Evolutionary conservation across 2,329 filamentous ascomycete species (phyloP).

Genomic region (Myriosclerotinia duriaeana): DNA sequence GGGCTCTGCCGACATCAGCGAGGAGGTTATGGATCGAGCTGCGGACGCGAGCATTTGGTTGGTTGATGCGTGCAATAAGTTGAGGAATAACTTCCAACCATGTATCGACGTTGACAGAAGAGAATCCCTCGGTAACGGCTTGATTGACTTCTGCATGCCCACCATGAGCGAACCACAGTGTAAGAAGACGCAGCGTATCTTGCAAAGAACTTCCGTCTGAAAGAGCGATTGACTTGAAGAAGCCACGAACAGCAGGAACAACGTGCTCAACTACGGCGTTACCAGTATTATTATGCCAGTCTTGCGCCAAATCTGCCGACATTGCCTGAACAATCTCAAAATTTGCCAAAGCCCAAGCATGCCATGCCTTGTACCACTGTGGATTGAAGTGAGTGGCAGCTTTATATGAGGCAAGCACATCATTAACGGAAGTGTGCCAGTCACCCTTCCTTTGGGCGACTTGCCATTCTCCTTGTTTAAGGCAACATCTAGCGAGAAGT

Average conservation of each 20-base stretch:
- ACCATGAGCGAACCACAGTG: constrained; percentile 94
- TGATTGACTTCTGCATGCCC: constrained; percentile 83
- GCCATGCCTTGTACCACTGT: constrained; percentile 98
- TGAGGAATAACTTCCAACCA: constrained; percentile 99
- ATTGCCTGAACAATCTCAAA: constrained; percentile 93
- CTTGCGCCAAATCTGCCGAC: constrained; percentile 43
- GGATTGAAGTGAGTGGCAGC: constrained; percentile 93
- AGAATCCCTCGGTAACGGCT: constrained; percentile 86
- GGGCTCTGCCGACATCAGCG: constrained; percentile 86
- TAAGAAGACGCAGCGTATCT: constrained; percentile 87
- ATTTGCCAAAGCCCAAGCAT: constrained; percentile 96
- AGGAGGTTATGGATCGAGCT: constrained; percentile 89
- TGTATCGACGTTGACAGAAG: constrained; percentile 90
- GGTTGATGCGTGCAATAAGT: constrained; percentile 94
- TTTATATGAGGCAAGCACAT: constrained; percentile 87
- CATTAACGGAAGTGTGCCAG: constrained; percentile 85
- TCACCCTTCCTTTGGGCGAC: constrained; percentile 80
- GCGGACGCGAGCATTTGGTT: constrained; percentile 85
- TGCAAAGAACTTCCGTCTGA: constrained; percentile 91
- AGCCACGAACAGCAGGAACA: constrained; percentile 89
- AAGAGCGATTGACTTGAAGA: constrained; percentile 95
- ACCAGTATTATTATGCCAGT: constrained; percentile 51
- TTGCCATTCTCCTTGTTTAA: constrained; percentile 96
- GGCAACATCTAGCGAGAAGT: constrained; percentile 89
- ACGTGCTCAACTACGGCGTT: constrained; percentile 80